Conservation (phyloP, 257 asterid species). For the Pogostemon cablin region DNA sequence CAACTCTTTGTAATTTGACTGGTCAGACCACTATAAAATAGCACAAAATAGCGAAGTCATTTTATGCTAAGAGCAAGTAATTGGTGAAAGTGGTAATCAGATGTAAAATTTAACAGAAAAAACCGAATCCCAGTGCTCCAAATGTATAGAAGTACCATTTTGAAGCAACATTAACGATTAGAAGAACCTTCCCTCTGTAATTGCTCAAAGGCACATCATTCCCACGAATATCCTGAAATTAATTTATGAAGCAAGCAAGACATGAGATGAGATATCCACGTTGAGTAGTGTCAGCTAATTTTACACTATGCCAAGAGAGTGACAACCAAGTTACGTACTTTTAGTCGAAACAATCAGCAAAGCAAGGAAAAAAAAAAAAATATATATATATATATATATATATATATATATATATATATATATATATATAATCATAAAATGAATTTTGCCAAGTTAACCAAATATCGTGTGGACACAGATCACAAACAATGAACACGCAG, state of each 20-base stretch:
- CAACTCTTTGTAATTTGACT: conserved; percentile 80
- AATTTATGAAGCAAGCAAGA: conserved; percentile 21
- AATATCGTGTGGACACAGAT: background rate
- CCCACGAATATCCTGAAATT: conserved; percentile 70
- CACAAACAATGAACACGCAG: conserved; percentile 5
- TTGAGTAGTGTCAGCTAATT: background rate
- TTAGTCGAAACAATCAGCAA: conserved; percentile 9
- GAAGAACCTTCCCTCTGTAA: conserved; percentile 75
- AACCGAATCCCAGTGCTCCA: conserved; percentile 12
- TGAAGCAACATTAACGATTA: conserved; percentile 86
- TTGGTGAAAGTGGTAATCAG: background rate
- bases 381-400: too few relatives aligned
- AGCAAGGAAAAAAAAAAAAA: background rate
- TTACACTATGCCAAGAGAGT: background rate
- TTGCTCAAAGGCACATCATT: conserved; percentile 71
- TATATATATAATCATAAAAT: background rate
- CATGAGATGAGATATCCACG: background rate
- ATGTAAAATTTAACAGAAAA: background rate
- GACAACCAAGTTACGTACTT: background rate
- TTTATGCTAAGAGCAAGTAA: background rate
- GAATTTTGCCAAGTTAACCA: background rate
- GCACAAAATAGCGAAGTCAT: background rate
- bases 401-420: too few relatives aligned
- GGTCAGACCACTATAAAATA: conserved; percentile 65
- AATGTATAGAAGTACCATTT: conserved; percentile 56